These are phyloP conservation scores for Aeschynomene evenia DNA, from an alignment of 306 rosid genomes.

Conservation along the genomic window DNA sequence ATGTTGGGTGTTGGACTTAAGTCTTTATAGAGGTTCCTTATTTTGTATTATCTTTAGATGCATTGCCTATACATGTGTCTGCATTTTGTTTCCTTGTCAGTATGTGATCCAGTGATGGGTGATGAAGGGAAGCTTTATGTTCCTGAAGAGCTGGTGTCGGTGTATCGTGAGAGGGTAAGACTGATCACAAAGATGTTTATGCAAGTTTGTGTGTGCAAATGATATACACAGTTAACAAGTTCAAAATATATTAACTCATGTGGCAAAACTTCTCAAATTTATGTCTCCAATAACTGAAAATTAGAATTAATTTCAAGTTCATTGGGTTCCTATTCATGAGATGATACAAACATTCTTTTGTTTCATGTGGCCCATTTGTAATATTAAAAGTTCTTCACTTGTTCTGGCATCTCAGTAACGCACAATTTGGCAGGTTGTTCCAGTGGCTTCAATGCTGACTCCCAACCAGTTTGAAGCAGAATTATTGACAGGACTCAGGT, in stretches of 20 bases:
- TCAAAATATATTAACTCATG: conserved; percentile 24
- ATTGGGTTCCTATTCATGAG: not conserved
- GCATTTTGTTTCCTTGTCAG: conserved; percentile 45
- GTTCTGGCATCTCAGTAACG: not conserved
- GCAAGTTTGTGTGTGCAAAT: not conserved
- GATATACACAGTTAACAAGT: conserved; percentile 8
- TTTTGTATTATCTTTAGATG: not conserved
- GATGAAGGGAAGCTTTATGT: conserved; percentile 96
- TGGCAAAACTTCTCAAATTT: conserved; percentile 3
- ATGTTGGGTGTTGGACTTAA: not conserved
- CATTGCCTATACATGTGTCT: conserved; percentile 1
- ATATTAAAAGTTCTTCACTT: too few relatives aligned
- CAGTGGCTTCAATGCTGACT: conserved; percentile 93
- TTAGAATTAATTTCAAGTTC: not conserved
- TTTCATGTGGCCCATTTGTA: not conserved
- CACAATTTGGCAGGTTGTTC: conserved; percentile 68
- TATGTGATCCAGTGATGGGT: conserved; percentile 99
- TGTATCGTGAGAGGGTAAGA: conserved; percentile 89
- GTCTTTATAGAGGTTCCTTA: not conserved
- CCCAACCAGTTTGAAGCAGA: conserved; percentile 99
- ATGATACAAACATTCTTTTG: not conserved
- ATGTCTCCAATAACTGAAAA: conserved; percentile 18
- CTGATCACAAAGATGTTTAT: conserved; percentile 22
- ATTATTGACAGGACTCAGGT: conserved; percentile 73
- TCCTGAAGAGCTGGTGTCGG: conserved; percentile 76